These are phyloP conservation scores for Lepiota venenata DNA, from an alignment of 768 basidiomycete genomes.

Conservation along the genomic window DNA sequence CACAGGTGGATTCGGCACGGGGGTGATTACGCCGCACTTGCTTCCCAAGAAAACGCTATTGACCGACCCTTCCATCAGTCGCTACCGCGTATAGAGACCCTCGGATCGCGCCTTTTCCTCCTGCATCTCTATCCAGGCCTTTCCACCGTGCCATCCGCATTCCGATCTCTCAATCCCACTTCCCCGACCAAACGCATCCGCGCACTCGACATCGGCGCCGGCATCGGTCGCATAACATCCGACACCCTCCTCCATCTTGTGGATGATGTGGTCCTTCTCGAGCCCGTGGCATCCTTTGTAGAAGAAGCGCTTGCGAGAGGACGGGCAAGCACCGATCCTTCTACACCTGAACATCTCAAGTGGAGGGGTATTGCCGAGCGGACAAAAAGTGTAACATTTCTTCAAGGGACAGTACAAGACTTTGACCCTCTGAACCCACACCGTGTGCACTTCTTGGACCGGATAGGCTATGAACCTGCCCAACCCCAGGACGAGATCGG, in stretches of 20 bases:
- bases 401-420: conserved; percentile 76
- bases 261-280: conserved; percentile 83
- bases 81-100: conserved; percentile 85
- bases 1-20: conserved; percentile 37
- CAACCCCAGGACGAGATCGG: conserved; percentile 42
- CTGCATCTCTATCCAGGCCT: conserved; percentile 79
- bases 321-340: conserved; percentile 28
- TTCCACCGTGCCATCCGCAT: conserved; percentile 69
- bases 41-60: background rate
- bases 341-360: conserved; percentile 18
- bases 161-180: conserved; percentile 43
- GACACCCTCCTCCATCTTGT: conserved; percentile 89
- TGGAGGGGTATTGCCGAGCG: conserved; percentile 71
- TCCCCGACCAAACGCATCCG: conserved; percentile 37
- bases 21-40: conserved; percentile 45
- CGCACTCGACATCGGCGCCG: conserved; percentile 91
- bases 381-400: conserved; percentile 72
- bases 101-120: conserved; percentile 87
- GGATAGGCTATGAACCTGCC: conserved; percentile 58
- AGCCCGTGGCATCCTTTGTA: conserved; percentile 82
- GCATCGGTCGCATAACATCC: conserved; percentile 88
- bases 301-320: conserved; percentile 55
- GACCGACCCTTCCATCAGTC: conserved; percentile 43
- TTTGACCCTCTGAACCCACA: conserved; percentile 66
- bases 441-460: conserved; percentile 50